Base-by-base conservation (phyloP, 441 rosid genomes). In the Hura crepitans region DNA sequence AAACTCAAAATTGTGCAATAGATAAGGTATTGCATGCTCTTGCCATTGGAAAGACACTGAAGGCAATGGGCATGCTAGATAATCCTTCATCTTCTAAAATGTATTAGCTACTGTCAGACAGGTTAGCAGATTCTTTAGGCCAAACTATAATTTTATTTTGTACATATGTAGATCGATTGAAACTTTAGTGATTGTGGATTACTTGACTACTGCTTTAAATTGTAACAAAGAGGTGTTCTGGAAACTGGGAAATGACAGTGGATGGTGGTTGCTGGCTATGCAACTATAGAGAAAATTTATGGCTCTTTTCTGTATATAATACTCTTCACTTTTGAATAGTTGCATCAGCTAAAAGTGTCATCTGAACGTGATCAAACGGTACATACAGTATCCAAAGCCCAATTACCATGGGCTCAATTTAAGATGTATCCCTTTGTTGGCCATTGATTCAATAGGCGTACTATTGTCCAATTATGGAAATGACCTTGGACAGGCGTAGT, bases 81-180 rank as follows among this genome's bases (percentile, higher is more conserved):
- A 35, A 35, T 35, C 39, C 39, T 8, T 35, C 39, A 35, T 0
- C 7, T 35, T 4, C 6, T 28, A 30, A 30, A 58, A 45, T 30
- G 33, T 18, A 28, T 20, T 23, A 57, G 18, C 30, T 56, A 22
- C 5, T 35, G 9, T 42, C 11, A 28, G 15, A 23, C 23, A 23
- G 55, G 22, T 62, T 37, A n/a, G 9, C 18, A 14, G 20, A 2
- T 57, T 72, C 33, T 6, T 39, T 46, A 45, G 65, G 65, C 17
- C 23, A 4, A 66, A 66, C 14, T 60, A 28, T 51, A 68, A 54
- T 37, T 3, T 20, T 28, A 5, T 22, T 31, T 30, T 74, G 68
- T 62, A 53, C n/a, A 53, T 10, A 67, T 25, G 55, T 66, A 50
- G 46, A 68, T 11, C 42, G 25, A 56, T 28, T 60, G 1, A 45